Conservation (phyloP, 2,329 filamentous ascomycete species). For the Alternaria atra region DNA sequence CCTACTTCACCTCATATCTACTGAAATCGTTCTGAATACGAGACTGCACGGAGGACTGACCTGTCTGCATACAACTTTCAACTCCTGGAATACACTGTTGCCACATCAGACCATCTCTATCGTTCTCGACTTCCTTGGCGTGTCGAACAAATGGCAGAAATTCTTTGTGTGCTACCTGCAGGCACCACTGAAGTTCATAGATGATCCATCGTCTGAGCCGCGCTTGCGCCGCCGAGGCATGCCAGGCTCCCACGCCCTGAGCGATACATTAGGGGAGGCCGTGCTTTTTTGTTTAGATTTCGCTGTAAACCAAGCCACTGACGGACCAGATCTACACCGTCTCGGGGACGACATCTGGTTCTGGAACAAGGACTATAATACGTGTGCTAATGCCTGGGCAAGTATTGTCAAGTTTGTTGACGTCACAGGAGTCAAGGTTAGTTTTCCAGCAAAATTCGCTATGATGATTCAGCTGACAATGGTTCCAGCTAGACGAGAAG, state of each 20-base stretch:
- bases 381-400: constrained; percentile 56
- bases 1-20: constrained; percentile 42
- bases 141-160: constrained; percentile 52
- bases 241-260: constrained; percentile 57
- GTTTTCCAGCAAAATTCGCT: background rate
- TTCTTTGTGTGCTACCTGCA: constrained; percentile 59
- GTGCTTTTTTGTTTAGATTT: constrained; percentile 60
- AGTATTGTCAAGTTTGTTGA: constrained; percentile 55
- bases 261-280: constrained; percentile 59
- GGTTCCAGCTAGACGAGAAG: constrained; percentile 48
- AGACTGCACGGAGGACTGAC: constrained; percentile 40
- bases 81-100: constrained; percentile 48
- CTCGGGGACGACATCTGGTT: constrained; percentile 62
- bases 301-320: constrained; percentile 55
- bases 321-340: constrained; percentile 56
- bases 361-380: constrained; percentile 53
- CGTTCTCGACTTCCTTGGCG: constrained; percentile 57
- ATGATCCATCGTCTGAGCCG: constrained; percentile 44
- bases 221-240: constrained; percentile 56
- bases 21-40: constrained; percentile 45
- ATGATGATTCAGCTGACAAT: background rate
- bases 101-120: constrained; percentile 57
- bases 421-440: constrained; percentile 53
- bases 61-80: constrained; percentile 43
- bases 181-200: constrained; percentile 57